phyloP scores from a whole-genome alignment of 2,329 filamentous ascomycete species.

The Penicillium sp. region DNA sequence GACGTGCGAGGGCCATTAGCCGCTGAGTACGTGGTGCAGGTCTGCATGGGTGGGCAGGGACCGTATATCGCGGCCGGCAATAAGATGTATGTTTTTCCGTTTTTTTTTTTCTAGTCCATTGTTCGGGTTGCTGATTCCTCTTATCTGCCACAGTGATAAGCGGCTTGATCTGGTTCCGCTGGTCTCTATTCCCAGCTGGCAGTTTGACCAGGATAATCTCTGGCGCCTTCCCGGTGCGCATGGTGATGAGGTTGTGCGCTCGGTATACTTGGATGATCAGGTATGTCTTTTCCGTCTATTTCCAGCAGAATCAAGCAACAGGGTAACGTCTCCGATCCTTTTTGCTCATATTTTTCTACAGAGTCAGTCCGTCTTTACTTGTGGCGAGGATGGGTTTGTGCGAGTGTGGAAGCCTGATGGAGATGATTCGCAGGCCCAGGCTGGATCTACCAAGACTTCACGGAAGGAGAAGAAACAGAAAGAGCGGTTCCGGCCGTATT shows the following conservation, averaged over 20 bases:
- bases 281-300: conserved; percentile 28
- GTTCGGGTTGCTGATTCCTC: conserved; percentile 2
- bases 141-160: conserved; percentile 31
- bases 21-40: conserved; percentile 61
- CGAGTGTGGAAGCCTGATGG: conserved; percentile 39
- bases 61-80: conserved; percentile 50
- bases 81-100: conserved; percentile 45
- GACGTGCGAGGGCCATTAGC: conserved; percentile 56
- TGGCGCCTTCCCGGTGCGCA: conserved; percentile 49
- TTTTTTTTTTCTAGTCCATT: not conserved
- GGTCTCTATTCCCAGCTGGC: conserved; percentile 35
- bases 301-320: not conserved
- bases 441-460: conserved; percentile 22
- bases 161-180: conserved; percentile 47
- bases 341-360: conserved; percentile 17
- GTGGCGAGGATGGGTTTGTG: conserved; percentile 47
- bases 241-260: conserved; percentile 49
- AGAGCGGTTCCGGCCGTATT: conserved; percentile 43
- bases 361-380: conserved; percentile 44
- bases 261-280: conserved; percentile 46
- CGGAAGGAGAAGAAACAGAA: conserved; percentile 40
- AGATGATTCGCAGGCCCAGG: conserved; percentile 14
- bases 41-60: conserved; percentile 47
- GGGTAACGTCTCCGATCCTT: no score
- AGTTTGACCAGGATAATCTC: conserved; percentile 39